A percentile compares a stretch with the other conserved stretches of the same genome.
Conservation (phyloP, 2,329 filamentous ascomycete genomes). For the Fusarium xyrophilum region DNA sequence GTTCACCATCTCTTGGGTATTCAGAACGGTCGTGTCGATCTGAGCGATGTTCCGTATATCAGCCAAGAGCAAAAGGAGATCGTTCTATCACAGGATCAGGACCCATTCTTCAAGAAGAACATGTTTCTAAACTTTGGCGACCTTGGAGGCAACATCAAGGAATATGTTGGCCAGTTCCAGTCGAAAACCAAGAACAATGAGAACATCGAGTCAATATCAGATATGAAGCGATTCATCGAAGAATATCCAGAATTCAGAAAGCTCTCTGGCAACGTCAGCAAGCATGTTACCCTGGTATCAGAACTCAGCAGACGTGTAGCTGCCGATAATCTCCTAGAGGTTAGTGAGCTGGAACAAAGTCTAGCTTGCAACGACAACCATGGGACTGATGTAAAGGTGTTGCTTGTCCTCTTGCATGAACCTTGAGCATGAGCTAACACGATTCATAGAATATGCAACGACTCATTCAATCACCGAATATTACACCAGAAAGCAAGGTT, state of each 20-base stretch:
- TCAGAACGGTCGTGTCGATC: constrained; percentile 89
- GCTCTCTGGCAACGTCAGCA: constrained; percentile 96
- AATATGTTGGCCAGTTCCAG: constrained; percentile 98
- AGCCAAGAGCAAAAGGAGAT: constrained; percentile 91
- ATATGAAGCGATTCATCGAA: constrained; percentile 99
- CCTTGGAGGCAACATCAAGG: constrained; percentile 93
- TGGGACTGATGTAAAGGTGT: constrained; percentile 84
- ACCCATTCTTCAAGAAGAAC: constrained; percentile 98
- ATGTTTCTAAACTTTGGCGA: constrained; percentile 99
- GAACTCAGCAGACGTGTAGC: constrained; percentile 90
- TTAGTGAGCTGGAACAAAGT: constrained; percentile 96
- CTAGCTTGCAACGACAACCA: constrained; percentile 97
- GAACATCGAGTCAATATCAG: constrained; percentile 94
- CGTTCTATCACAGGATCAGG: constrained; percentile 93
- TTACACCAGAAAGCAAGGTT: constrained; percentile 84
- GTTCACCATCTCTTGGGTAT: constrained; percentile 96
- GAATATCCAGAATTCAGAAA: constrained; percentile 98
- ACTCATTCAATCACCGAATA: constrained; percentile 79
- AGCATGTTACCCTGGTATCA: constrained; percentile 94
- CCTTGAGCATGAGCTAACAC: constrained; percentile 32
- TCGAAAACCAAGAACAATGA: constrained; percentile 96
- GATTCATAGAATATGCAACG: constrained; percentile 74
- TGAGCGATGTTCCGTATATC: constrained; percentile 83
- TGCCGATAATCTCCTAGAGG: constrained; percentile 87
- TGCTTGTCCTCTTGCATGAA: not conserved